Evolutionary conservation across 208 protist genomes (phyloP), one percentile per base, ranked within the genome.

Genomic region (Porcisia hertigi): DNA sequence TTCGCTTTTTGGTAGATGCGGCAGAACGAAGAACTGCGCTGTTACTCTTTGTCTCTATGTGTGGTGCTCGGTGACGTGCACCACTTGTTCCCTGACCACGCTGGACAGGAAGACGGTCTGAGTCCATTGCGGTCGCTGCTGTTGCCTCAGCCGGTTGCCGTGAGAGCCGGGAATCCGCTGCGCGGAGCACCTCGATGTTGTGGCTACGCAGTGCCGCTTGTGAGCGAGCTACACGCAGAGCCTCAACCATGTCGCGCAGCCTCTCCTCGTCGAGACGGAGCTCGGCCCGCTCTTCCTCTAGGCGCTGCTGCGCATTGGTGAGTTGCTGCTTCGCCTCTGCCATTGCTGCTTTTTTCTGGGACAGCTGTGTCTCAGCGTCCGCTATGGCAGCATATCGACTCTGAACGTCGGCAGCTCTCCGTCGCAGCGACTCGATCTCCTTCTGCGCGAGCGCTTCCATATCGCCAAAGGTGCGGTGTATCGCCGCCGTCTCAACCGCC

Each of bases 261-360:
- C 86, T 45, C 54, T 88, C 71, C 34, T 70, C 66, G 75, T 88
- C 88, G 43, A 83, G 67, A n/a, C 74, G 80, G 23, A 96, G 81
- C 47, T 88, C 69, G 16, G 67, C 66, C 34, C 85, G 83, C 41
- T 93, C 90, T 70, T 91, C 80, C 16, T 81, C 80, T 11, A 96
- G 71, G 11, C 45, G 80, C 47, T 82, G 77, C 30, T 86, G 72
- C 39, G 86, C 88, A 9, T 25, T 39, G 58, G 16, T 58, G 6
- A 94, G 72, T n/a, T 81, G 39, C 14, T 54, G 53, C 81, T 85
- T 89, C 71, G 88, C 71, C 70, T 82, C 62, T 1, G 71, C 63
- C 12, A 83, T 65, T 7, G 83, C 79, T 53, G 74, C 60, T 30
- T 76, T 82, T 73, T 86, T 78, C 43, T 74, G 54, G 30, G 91